Evolutionary conservation across 345 rosid species (phyloP), one percentile per base, ranked within the genome.

Genomic region (Lepidium aucheri): DNA sequence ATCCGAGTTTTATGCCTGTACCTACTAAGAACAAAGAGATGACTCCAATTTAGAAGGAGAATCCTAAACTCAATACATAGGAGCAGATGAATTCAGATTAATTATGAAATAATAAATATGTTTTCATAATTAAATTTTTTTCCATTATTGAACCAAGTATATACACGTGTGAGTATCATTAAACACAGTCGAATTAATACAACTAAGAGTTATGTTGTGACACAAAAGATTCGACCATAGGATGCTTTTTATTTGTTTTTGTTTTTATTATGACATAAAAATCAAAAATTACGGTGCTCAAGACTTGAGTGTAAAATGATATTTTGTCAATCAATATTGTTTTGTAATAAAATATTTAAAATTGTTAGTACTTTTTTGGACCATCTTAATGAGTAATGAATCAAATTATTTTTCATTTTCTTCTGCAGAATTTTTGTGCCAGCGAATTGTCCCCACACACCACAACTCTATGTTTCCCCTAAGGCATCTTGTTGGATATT

Each of bases 401-500:
- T 14, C 57, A 47, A 49, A 68, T 68, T 39, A 68, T 59, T 36
- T 36, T 55, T 50, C 4, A 33, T 47, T 58, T 68, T 47, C 20
- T 46, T 58, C 58, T 38, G 50, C 65, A 30, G 34, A 28, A 12
- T 30, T 38, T 57, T 39, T 39, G 65, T 47, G 66, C 30, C 65
- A 68, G 66, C 65, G 49, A 38, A 59, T 38, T 58, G 73, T 58
- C 73, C 73, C 73, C 51, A 57, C 73, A 68, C 17, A 47, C 52
- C 73, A 58, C 73, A 68, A 47, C 6, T 59, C 59, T 49, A 39
- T 59, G 73, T 68, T 60, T 59, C 66, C 65, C 52, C 22, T 28
- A 47, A 58, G 33, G 73, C 65, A 49, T 59, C 63, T 58, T 28
- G 20, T 68, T 45, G 7, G 65, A 57, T 58, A 45, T 67, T 57